A percentile compares a stretch with the other conserved stretches of the same genome.
Conservation (phyloP, 306 rosid genomes). For the Cercis canadensis region DNA sequence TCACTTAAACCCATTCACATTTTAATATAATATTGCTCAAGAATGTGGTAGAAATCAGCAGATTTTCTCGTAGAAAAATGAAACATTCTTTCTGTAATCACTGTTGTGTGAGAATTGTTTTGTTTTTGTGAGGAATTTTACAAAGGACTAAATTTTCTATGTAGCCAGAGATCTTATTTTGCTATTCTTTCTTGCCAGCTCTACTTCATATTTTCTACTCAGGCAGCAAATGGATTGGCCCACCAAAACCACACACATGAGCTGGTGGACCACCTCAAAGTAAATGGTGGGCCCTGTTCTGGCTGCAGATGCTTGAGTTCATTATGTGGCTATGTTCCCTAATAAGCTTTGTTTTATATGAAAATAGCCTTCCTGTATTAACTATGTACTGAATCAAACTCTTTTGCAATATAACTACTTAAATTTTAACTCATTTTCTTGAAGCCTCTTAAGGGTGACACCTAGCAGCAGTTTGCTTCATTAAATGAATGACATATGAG, state of each 20-base stretch:
- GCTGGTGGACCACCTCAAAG: slow-evolving; percentile 70
- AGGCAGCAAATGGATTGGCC: slow-evolving; percentile 50
- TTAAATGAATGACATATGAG: slow-evolving; percentile 7
- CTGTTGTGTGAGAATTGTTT: slow-evolving; percentile 18
- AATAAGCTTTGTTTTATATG: slow-evolving; percentile 24
- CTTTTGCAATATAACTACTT: slow-evolving; percentile 24
- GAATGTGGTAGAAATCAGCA: neutral
- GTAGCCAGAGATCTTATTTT: slow-evolving; percentile 27
- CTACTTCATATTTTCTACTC: slow-evolving; percentile 23
- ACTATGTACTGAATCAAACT: slow-evolving; percentile 23
- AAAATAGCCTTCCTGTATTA: slow-evolving; percentile 16
- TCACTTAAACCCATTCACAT: too few relatives aligned
- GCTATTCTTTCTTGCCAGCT: slow-evolving; percentile 63
- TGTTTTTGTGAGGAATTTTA: slow-evolving; percentile 7
- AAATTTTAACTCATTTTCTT: slow-evolving; percentile 5
- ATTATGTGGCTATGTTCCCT: slow-evolving; percentile 49
- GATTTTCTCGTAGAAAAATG: neutral
- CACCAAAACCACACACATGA: slow-evolving; percentile 52
- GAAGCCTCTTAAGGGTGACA: slow-evolving; percentile 30
- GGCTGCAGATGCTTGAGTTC: slow-evolving; percentile 61
- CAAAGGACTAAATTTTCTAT: slow-evolving; percentile 10
- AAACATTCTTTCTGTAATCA: neutral
- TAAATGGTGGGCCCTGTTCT: slow-evolving; percentile 53
- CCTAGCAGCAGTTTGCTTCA: slow-evolving; percentile 29
- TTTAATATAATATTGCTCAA: too few relatives aligned